Base-by-base conservation (phyloP, 257 asterid species). In the Galeopsis tetrahit region DNA sequence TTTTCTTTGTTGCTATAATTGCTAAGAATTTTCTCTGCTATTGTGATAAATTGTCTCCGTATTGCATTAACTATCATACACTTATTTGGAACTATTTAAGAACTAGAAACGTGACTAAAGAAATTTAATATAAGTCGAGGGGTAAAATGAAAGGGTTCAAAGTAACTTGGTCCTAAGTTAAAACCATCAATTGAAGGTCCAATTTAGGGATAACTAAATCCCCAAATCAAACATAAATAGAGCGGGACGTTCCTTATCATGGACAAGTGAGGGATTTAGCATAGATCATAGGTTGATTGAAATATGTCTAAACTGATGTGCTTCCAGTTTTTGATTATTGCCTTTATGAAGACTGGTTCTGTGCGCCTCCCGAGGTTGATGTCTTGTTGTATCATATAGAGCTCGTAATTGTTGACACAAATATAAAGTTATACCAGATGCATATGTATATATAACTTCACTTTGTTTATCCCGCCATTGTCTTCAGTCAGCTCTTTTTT, bases 401-500 rank as follows among this genome's bases (percentile, higher is more conserved):
- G 69, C 56, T 64, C 2, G 10, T 43, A 48, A 59, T 66, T 66
- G 34, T 49, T 43, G 39, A 39, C 62, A 43, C 40, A 21, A 21
- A 52, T n/a, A 42, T 56, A 28, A 13, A 11, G 13, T 56, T 36
- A 51, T 31, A 14, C 2, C 31, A 63, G 33, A 36, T 38, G 52
- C 68, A 10, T 8, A 14, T 10, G 8, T 44, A 2, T 55, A 10
- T 33, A 40, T 63, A 42, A 14, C 33, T 15, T 21, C n/a, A 14
- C 44, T 36, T 49, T 1, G 15, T 7, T 52, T 43, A 70, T 67
- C 68, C 39, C 1, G 10, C 52, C 31, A 17, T 38, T 7, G 15
- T 57, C 63, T 76, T 62, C 46, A 75, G 36, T 63, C 43, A 32
- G 31, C 31, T 48, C n/a, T 49, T 35, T 36, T 35, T 49, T 58